Conservation (phyloP, 768 basidiomycete species). For the Pleurotus djamor region DNA sequence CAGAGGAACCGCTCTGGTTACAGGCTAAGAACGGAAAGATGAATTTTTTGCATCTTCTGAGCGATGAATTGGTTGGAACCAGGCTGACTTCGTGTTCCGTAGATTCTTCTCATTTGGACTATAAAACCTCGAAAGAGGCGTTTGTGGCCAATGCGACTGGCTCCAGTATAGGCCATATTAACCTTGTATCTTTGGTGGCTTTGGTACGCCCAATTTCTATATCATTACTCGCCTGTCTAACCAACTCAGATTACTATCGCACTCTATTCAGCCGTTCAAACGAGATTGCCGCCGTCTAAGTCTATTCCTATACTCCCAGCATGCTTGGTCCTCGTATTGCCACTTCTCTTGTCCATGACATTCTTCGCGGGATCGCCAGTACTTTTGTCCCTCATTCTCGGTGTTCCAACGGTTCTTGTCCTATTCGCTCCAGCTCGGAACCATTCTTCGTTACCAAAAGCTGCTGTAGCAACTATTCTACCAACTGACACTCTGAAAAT, state of each 20-base stretch:
- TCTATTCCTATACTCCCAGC: conserved; percentile 43
- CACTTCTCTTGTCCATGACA: conserved; percentile 83
- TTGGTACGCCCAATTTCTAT: conserved; percentile 35
- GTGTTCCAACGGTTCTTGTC: conserved; percentile 42
- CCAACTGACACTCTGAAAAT: conserved; percentile 15
- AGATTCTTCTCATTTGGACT: conserved; percentile 19
- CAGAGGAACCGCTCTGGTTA: not conserved
- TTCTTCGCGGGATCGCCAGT: conserved; percentile 60
- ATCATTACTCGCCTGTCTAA: not conserved
- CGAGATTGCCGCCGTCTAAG: conserved; percentile 39
- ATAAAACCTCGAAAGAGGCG: conserved; percentile 71
- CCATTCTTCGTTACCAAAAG: conserved; percentile 39
- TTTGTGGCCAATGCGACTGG: conserved; percentile 70
- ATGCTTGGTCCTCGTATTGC: conserved; percentile 67
- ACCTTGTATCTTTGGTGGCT: conserved; percentile 54
- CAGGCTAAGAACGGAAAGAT: conserved; percentile 6
- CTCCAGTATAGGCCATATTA: conserved; percentile 60
- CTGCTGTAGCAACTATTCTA: not conserved
- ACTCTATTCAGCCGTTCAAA: conserved; percentile 59
- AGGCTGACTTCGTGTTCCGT: too few species aligned
- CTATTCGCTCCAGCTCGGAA: conserved; percentile 39
- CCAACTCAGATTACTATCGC: conserved; percentile 62
- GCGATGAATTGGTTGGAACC: too few species aligned
- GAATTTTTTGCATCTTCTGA: not conserved
- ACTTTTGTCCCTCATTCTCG: conserved; percentile 46